Percentiles rank a stretch among this genome's conserved stretches.
These are phyloP conservation scores for Mrakia frigida DNA, from an alignment of 768 basidiomycete genomes.

Conservation along the genomic window DNA sequence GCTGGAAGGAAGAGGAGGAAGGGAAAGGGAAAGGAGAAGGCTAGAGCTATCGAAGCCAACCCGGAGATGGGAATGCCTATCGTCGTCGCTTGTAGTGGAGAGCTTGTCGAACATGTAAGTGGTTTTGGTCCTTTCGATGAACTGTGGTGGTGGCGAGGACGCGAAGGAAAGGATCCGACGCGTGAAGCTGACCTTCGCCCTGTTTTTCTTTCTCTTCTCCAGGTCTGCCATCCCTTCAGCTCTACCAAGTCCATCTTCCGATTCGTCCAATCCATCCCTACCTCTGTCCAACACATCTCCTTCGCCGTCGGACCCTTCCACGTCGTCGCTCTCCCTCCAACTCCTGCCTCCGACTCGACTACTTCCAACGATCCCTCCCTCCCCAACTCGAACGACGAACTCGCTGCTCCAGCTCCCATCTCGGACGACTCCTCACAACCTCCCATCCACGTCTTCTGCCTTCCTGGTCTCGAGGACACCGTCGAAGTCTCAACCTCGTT, in stretches of 20 bases:
- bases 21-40: conserved; percentile 43
- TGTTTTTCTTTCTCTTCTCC: not conserved
- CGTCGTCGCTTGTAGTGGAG: conserved; percentile 87
- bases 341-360: conserved; percentile 48
- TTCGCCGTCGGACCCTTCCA: conserved; percentile 96
- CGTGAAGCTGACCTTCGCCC: not conserved
- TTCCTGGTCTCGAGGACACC: conserved; percentile 76
- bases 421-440: conserved; percentile 36
- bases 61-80: conserved; percentile 59
- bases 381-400: conserved; percentile 41
- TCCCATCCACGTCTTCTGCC: conserved; percentile 80
- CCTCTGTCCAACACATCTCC: conserved; percentile 92
- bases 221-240: conserved; percentile 91
- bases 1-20: conserved; percentile 37
- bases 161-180: not conserved
- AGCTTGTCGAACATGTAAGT: conserved; percentile 82
- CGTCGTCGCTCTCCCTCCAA: conserved; percentile 49
- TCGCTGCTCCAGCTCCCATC: conserved; percentile 34
- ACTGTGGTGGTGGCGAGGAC: not conserved
- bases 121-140: not conserved
- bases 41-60: conserved; percentile 62
- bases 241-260: conserved; percentile 92
- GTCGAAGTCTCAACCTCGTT: conserved; percentile 65
- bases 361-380: not conserved
- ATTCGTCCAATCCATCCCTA: conserved; percentile 76